Conservation (phyloP, 2,329 filamentous ascomycete genomes). For the Stemphylium vesicarium region DNA sequence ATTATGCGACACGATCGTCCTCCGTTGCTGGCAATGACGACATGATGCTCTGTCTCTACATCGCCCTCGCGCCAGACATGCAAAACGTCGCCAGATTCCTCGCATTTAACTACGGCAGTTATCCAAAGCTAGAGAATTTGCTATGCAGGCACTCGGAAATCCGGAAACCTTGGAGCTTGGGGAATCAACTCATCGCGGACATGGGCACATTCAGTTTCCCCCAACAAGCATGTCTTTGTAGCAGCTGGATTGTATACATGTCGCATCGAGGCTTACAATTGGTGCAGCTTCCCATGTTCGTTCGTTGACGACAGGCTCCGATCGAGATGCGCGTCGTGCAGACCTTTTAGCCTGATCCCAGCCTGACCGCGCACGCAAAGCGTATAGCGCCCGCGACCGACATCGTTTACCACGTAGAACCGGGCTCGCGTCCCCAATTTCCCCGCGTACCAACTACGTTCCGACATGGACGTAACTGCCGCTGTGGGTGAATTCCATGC, state of each 20-base stretch:
- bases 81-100: neutral
- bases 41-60: neutral
- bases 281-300: neutral
- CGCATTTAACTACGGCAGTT: neutral
- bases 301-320: neutral
- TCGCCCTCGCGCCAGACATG: neutral
- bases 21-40: slow-evolving; percentile 1
- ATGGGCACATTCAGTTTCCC: neutral
- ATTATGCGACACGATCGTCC: neutral
- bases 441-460: slow-evolving; percentile 24
- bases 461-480: slow-evolving; percentile 8
- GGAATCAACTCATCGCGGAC: neutral
- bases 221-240: neutral
- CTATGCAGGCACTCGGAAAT: too few relatives aligned
- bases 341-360: slow-evolving; percentile 39
- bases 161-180: neutral
- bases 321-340: neutral
- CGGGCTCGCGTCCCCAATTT: slow-evolving; percentile 20
- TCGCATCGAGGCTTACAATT: neutral
- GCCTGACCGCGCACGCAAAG: slow-evolving; percentile 16
- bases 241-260: neutral
- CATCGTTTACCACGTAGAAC: slow-evolving; percentile 20
- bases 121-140: neutral
- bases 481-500: slow-evolving; percentile 5
- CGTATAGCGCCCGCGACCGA: slow-evolving; percentile 24